These are phyloP conservation scores for Phascolomyces articulosus DNA, from an alignment of 371 early-diverging fungal species.

Conservation along the genomic window DNA sequence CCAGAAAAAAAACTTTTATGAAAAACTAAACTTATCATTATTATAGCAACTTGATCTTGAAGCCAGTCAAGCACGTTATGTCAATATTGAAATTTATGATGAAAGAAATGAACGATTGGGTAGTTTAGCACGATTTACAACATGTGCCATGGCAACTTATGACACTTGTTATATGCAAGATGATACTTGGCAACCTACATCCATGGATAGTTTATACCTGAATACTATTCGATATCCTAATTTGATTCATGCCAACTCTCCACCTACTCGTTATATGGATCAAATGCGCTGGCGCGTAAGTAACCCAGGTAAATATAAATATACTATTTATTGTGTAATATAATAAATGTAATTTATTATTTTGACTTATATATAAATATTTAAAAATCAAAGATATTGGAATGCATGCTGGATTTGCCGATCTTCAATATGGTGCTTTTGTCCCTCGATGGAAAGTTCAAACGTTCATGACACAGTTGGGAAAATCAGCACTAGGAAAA, in stretches of 20 bases:
- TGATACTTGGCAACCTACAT: conserved; percentile 56
- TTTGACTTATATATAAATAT: background rate
- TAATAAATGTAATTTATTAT: background rate
- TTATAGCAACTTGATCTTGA: conserved; percentile 18
- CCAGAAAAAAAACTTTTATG: background rate
- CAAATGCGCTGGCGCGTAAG: conserved; percentile 62
- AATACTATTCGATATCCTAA: conserved; percentile 62
- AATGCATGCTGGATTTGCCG: conserved; percentile 58
- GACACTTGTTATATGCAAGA: conserved; percentile 68
- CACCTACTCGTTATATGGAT: conserved; percentile 58
- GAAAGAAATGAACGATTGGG: conserved; percentile 24
- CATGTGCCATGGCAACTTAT: conserved; percentile 61
- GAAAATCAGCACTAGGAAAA: conserved; percentile 53
- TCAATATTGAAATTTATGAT: conserved; percentile 21
- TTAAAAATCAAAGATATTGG: too few relatives aligned
- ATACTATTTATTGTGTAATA: too few relatives aligned
- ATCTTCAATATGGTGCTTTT: conserved; percentile 55
- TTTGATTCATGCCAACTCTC: conserved; percentile 61
- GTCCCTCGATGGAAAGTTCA: conserved; percentile 53
- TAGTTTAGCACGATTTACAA: conserved; percentile 62
- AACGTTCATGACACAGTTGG: conserved; percentile 54
- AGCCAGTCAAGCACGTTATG: conserved; percentile 1
- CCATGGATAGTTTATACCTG: conserved; percentile 63
- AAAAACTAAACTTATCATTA: too few relatives aligned
- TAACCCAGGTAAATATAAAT: conserved; percentile 51